Conservation (phyloP, 495 filamentous ascomycete species). For the Xylaria curta region DNA sequence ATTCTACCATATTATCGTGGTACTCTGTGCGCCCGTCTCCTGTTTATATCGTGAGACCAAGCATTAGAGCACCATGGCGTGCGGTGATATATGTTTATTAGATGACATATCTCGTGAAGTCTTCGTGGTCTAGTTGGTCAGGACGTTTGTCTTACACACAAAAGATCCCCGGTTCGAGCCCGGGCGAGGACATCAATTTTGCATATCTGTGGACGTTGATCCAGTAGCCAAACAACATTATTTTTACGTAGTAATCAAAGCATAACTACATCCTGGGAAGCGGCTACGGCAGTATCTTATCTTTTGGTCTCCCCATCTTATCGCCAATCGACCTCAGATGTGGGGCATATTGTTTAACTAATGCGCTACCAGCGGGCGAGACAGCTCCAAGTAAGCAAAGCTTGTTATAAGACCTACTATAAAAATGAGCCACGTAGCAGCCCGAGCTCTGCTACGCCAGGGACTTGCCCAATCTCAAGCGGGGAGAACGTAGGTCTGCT, state of each 20-base stretch:
- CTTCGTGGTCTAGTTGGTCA: slow-evolving; percentile 28
- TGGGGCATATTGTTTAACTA: background rate
- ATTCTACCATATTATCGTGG: too few species aligned
- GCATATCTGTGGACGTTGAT: too few species aligned
- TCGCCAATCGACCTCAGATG: background rate
- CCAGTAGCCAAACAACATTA: background rate
- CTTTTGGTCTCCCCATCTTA: background rate
- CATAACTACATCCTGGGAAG: background rate
- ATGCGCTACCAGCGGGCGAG: background rate
- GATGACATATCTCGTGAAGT: too few species aligned
- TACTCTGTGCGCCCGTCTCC: too few species aligned
- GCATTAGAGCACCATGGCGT: too few species aligned
- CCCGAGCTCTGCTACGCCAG: slow-evolving; percentile 31
- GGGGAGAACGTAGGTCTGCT: slow-evolving; percentile 26
- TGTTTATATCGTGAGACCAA: too few species aligned
- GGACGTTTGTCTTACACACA: slow-evolving; percentile 27
- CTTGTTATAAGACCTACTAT: background rate
- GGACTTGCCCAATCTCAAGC: slow-evolving; percentile 24
- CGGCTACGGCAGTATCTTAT: background rate
- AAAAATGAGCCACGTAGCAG: slow-evolving; percentile 21
- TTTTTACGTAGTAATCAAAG: background rate
- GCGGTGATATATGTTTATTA: too few species aligned
- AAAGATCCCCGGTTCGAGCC: slow-evolving; percentile 29
- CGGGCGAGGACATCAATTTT: slow-evolving; percentile 22
- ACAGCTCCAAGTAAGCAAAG: slow-evolving; percentile 5